Evolutionary conservation across 805 yeast species (phyloP), one percentile per base, ranked within the genome.

Genomic region (Hanseniaspora mollemarum): DNA sequence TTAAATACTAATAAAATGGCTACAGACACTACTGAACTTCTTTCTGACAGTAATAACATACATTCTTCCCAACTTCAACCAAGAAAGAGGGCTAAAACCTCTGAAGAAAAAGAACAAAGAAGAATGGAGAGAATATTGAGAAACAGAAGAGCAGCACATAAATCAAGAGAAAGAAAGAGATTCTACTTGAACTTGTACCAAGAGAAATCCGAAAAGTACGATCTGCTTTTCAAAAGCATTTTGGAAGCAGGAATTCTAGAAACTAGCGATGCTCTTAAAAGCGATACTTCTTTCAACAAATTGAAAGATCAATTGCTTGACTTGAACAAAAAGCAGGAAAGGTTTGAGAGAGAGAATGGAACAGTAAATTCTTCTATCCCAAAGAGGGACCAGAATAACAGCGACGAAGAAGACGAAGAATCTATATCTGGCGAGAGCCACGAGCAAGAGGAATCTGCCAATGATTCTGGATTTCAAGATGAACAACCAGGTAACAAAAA

Each of bases 141-240:
- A 64, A 90, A 90, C 67, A 78, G 97, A 62, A 83, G 90, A 63
- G 97, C 97, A 15, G 98, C 98, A 43, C 97, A 90, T 65, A 95
- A 95, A 49, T 85, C 95, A 26, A 77, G 98, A 57, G 98, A 92
- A 63, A 88, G 90, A 77, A 90, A 90, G 76, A 77, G 97, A 63
- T 78, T 80, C 62, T 95, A 90, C 63, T 82, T 92, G 52, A 95
- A 87, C 66, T 79, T 77, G 55, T 73, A 92, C 57, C 96, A 90
- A 66, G 65, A 70, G 35, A 65, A 65, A 46, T 67, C 68, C 51
- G 52, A 56, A 4, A 55, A 65, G 26, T 58, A 59, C 44, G 51
- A 62, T 33, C 12, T 43, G 26, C 16, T 42, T 9, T 42, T 49
- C 32, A 38, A 49, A n/a, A 41, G 35, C 15, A 15, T 49, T 10